Conservation (phyloP, 371 early-diverging fungal genomes). For the Mortierella sp. region DNA sequence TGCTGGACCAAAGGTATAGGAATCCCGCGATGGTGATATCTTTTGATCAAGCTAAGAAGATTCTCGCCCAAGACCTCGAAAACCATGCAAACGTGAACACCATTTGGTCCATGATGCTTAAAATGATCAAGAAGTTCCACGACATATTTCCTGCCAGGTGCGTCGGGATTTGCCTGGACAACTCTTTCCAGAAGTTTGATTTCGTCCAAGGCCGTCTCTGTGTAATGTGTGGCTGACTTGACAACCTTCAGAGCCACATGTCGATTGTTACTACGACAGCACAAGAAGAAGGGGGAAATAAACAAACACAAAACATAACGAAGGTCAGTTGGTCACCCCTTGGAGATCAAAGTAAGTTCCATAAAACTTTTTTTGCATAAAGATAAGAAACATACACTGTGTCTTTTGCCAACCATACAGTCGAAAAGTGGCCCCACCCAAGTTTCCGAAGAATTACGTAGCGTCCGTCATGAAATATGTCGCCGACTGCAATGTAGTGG, state of each 20-base stretch:
- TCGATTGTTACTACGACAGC: slow-evolving; percentile 82
- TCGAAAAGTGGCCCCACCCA: slow-evolving; percentile 99
- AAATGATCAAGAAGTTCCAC: slow-evolving; percentile 93
- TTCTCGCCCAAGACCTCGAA: slow-evolving; percentile 98
- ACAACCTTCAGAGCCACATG: slow-evolving; percentile 97
- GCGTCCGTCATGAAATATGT: slow-evolving; percentile 82
- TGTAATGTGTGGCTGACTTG: slow-evolving; percentile 95
- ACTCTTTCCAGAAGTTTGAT: slow-evolving; percentile 90
- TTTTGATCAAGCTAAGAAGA: slow-evolving; percentile 85
- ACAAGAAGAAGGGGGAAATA: slow-evolving; percentile 68
- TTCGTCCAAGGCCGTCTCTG: slow-evolving; percentile 96
- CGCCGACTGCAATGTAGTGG: slow-evolving; percentile 91
- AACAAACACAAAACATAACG: neutral
- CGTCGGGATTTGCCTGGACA: slow-evolving; percentile 73
- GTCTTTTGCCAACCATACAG: slow-evolving; percentile 95
- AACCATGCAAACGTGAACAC: slow-evolving; percentile 96
- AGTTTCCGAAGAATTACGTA: slow-evolving; percentile 92
- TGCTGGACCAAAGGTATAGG: slow-evolving; percentile 88
- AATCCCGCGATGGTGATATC: slow-evolving; percentile 86
- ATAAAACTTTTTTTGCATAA: neutral
- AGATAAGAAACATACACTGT: slow-evolving; percentile 63
- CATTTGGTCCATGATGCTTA: slow-evolving; percentile 90
- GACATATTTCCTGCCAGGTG: slow-evolving; percentile 75
- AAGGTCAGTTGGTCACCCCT: slow-evolving; percentile 9
- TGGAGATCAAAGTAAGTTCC: neutral